Base-by-base conservation (phyloP, 345 rosid genomes). In the Anastatica hierochuntica region DNA sequence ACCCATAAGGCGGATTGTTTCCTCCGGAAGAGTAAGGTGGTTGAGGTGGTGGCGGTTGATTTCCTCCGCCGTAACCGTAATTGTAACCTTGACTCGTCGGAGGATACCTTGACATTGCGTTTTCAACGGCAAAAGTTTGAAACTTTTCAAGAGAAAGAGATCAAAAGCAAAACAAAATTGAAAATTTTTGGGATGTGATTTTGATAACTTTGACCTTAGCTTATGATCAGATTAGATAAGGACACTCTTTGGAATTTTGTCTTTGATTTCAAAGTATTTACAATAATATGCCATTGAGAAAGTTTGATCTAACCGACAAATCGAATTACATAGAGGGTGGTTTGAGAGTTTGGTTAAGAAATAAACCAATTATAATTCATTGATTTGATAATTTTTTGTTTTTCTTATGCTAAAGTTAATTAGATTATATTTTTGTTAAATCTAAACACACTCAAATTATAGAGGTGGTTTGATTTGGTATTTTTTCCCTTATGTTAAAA, bases 11-110 rank as follows among this genome's bases (percentile, higher is more conserved):
- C 0, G 70, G 63, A 12, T 55, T 35, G 60, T 31, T 36, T 33
- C 64, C 62, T 44, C 47, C 60, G 48, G 70, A 73, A 1, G 72
- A 59, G 40, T 70, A 66, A 14, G 77, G 53, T 19, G 77, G 72
- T 1, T 65, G 70, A 49, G 70, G 45, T 2, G 64, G 64, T 0
- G 40, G 77, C 14, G 40, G 67, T 29, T 48, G 57, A 46, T 49
- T 64, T 5, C 63, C 77, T 26, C 79, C 79, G 41, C 77, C 66
- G 31, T 60, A 75, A 24, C 53, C 19, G 70, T 65, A 40, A 45
- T 83, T 85, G 75, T 88, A 43, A 33, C 94, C 94, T 72, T 88
- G 59, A 56, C 82, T 75, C 20, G 85, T 56, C 5, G 76, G 70
- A 49, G 56, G 66, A 5, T 66, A 66, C 5, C 60, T 55, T 44